phyloP scores from a whole-genome alignment of 2,329 filamentous ascomycete genomes.

The Chaetomiaceae sp. region DNA sequence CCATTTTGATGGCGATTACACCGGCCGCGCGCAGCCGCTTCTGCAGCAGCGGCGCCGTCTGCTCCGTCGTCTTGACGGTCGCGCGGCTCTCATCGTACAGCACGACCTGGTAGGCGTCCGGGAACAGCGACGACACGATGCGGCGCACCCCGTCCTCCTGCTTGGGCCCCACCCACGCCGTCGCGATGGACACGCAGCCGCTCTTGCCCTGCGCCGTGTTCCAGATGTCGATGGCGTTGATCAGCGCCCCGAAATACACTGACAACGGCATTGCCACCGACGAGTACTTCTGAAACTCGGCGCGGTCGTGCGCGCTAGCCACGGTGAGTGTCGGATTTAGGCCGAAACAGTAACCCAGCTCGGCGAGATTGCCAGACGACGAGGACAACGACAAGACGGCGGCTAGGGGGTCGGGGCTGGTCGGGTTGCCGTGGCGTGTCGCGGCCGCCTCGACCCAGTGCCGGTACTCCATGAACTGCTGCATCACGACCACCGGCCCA shows the following conservation, averaged over 20 bases:
- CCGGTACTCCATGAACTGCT: neutral
- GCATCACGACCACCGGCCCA: neutral
- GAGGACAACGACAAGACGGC: too few species aligned
- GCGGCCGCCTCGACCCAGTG: slow-evolving; percentile 1
- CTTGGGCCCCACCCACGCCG: slow-evolving; percentile 20
- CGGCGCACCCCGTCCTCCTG: slow-evolving; percentile 14
- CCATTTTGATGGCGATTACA: slow-evolving; percentile 27
- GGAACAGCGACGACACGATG: slow-evolving; percentile 14
- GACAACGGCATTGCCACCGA: slow-evolving; percentile 34
- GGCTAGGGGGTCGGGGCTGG: neutral
- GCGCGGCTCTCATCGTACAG: slow-evolving; percentile 32
- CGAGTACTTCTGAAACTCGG: slow-evolving; percentile 31
- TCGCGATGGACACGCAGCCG: slow-evolving; percentile 24
- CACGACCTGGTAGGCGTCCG: slow-evolving; percentile 33
- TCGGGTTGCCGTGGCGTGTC: too few species aligned
- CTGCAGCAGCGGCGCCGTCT: slow-evolving; percentile 15
- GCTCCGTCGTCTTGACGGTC: slow-evolving; percentile 29
- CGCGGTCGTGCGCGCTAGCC: slow-evolving; percentile 24
- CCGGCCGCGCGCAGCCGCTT: slow-evolving; percentile 25
- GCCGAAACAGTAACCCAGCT: slow-evolving; percentile 37
- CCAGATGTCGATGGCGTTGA: slow-evolving; percentile 30
- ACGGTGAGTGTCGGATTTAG: slow-evolving; percentile 35
- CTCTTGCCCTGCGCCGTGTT: slow-evolving; percentile 13
- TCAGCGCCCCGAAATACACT: slow-evolving; percentile 32
- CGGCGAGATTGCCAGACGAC: too few species aligned